Evolutionary conservation across 2,329 filamentous ascomycete species (phyloP).

Genomic region (Colletotrichum sp.): DNA sequence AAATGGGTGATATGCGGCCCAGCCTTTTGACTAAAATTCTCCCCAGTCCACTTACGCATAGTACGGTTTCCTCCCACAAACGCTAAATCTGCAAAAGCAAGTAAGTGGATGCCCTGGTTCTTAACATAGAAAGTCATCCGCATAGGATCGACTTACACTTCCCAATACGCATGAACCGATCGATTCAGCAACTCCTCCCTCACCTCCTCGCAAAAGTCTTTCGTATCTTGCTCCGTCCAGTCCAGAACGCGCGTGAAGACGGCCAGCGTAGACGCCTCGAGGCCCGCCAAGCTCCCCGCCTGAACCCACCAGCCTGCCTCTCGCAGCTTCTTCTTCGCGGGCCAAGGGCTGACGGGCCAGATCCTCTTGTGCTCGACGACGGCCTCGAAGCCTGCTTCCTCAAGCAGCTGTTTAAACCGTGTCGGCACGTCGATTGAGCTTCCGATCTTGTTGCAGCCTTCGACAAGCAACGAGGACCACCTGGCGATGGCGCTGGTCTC

Average conservation of each 20-base stretch:
- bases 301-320: slow-evolving; percentile 33
- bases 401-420: slow-evolving; percentile 40
- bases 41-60: not conserved
- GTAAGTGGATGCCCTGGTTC: not conserved
- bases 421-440: not conserved
- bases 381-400: slow-evolving; percentile 59
- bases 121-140: too few species aligned
- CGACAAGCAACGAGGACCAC: slow-evolving; percentile 34
- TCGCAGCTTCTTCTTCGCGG: slow-evolving; percentile 35
- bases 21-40: not conserved
- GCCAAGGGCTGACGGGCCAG: slow-evolving; percentile 52
- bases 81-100: not conserved
- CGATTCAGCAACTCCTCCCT: slow-evolving; percentile 32
- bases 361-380: slow-evolving; percentile 52
- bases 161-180: slow-evolving; percentile 34
- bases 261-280: slow-evolving; percentile 35
- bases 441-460: slow-evolving; percentile 29
- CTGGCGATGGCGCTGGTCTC: slow-evolving; percentile 29
- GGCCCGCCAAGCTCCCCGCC: slow-evolving; percentile 12
- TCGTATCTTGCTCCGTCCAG: slow-evolving; percentile 33
- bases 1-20: not conserved
- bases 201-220: slow-evolving; percentile 30
- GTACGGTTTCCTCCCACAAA: slow-evolving; percentile 3
- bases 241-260: slow-evolving; percentile 33
- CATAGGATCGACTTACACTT: not conserved